Conservation (phyloP, 1,139 yeast genomes). For the Debaryomyces sp. region DNA sequence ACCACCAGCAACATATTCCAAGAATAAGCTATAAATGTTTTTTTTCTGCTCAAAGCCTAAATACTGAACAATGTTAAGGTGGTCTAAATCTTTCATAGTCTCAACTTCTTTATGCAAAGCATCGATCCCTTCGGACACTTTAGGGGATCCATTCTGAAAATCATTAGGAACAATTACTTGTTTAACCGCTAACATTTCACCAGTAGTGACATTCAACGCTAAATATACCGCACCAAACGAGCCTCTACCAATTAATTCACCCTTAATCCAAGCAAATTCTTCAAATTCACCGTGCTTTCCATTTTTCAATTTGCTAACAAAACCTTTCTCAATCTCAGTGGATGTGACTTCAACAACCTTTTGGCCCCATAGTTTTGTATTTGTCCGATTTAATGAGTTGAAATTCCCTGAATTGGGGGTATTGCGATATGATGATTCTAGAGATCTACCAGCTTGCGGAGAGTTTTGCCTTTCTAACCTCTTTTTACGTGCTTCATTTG, state of each 20-base stretch:
- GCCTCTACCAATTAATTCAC: constrained; percentile 95
- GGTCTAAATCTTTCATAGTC: constrained; percentile 92
- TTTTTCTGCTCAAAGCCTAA: constrained; percentile 85
- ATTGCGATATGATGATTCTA: constrained; percentile 11
- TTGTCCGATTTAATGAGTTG: constrained; percentile 58
- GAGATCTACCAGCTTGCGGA: background rate
- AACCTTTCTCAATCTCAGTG: constrained; percentile 59
- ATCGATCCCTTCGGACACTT: constrained; percentile 62
- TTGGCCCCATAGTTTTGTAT: constrained; percentile 98
- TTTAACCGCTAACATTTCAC: constrained; percentile 98
- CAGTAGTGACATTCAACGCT: constrained; percentile 93
- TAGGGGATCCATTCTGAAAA: constrained; percentile 22
- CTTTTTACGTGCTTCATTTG: constrained; percentile 78
- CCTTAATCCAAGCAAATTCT: constrained; percentile 97
- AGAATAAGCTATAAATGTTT: constrained; percentile 76
- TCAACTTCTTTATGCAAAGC: constrained; percentile 92
- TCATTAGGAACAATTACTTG: constrained; percentile 75
- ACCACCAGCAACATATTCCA: constrained; percentile 98
- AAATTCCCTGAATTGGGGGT: constrained; percentile 17
- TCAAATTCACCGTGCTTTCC: constrained; percentile 66
- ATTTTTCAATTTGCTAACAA: constrained; percentile 61
- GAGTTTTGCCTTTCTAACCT: constrained; percentile 37
- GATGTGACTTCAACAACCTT: constrained; percentile 89
- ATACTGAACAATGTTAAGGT: constrained; percentile 91
- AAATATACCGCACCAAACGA: constrained; percentile 95